These are phyloP conservation scores for Pigoraptor vietnamica DNA, from an alignment of 78 protist genomes.

Conservation along the genomic window DNA sequence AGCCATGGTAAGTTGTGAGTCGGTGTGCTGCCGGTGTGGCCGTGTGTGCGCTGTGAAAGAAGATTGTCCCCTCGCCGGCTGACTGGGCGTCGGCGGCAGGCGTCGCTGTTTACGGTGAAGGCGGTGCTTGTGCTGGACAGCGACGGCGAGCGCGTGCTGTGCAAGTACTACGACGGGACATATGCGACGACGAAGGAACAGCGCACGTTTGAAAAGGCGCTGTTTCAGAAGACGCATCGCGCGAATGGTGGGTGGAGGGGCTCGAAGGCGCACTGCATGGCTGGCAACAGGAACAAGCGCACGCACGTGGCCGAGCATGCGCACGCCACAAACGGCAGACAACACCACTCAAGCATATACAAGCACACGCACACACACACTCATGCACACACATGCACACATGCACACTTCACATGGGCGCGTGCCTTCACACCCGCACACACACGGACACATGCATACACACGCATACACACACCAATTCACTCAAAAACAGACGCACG, in stretches of 20 bases:
- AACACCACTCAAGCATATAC: not conserved
- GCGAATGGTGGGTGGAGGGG: not conserved
- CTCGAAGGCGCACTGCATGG: not conserved
- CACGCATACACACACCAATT: not conserved
- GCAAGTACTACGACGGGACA: conserved; percentile 38
- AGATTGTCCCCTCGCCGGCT: no score
- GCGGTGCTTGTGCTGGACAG: conserved; percentile 50
- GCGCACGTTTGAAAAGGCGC: conserved; percentile 28
- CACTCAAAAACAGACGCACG: not conserved
- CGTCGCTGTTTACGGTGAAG: conserved; percentile 11
- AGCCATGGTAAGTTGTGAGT: no score
- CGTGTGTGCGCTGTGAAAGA: no score
- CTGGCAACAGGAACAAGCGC: not conserved
- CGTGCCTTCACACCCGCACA: not conserved
- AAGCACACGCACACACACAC: not conserved
- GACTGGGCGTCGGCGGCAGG: no score
- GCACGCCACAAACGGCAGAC: not conserved
- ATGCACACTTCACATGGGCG: no score
- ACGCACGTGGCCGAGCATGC: not conserved
- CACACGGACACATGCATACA: not conserved
- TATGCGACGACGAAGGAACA: conserved; percentile 36
- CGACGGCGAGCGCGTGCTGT: conserved; percentile 46
- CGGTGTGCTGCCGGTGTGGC: no score
- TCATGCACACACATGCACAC: not conserved
- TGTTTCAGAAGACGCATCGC: conserved; percentile 17